Conservation (phyloP, 768 basidiomycete genomes). For the Calvatia gigantea region DNA sequence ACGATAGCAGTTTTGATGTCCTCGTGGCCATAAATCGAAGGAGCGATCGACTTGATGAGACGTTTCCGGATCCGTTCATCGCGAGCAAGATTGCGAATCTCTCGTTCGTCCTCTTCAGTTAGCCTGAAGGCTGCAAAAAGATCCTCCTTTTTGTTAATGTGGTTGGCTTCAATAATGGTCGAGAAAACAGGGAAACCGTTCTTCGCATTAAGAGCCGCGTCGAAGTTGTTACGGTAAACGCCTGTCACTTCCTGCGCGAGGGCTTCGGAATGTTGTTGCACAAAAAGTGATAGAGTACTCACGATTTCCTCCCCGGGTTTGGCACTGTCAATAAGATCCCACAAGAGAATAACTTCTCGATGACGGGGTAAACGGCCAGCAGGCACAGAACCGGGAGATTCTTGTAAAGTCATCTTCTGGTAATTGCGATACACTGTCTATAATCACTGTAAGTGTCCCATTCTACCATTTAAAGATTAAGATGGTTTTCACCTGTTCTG, state of each 20-base stretch:
- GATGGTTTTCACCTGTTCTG: conserved; percentile 70
- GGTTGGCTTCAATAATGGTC: conserved; percentile 96
- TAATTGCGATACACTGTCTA: conserved; percentile 98
- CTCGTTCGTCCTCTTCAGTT: conserved; percentile 94
- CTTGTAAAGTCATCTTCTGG: conserved; percentile 98
- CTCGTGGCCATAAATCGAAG: conserved; percentile 98
- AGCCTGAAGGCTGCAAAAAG: conserved; percentile 97
- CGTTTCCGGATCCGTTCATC: conserved; percentile 96
- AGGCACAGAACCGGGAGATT: conserved; percentile 96
- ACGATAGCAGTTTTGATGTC: conserved; percentile 98
- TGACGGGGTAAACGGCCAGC: conserved; percentile 96
- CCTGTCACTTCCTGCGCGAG: conserved; percentile 86
- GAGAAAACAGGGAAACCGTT: conserved; percentile 99
- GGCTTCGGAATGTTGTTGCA: conserved; percentile 15
- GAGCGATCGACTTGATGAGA: conserved; percentile 97
- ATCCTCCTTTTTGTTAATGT: conserved; percentile 99
- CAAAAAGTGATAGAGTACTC: conserved; percentile 22
- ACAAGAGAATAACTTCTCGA: conserved; percentile 92
- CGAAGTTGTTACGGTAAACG: conserved; percentile 98
- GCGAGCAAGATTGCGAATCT: conserved; percentile 80
- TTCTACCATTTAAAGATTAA: background rate
- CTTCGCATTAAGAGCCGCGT: conserved; percentile 95
- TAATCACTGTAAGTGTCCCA: background rate
- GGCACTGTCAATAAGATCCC: conserved; percentile 97
- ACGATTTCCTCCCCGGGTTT: conserved; percentile 99